Evolutionary conservation across 1,284 basidiomycete species (phyloP).

Genomic region (Pterula multifida): DNA sequence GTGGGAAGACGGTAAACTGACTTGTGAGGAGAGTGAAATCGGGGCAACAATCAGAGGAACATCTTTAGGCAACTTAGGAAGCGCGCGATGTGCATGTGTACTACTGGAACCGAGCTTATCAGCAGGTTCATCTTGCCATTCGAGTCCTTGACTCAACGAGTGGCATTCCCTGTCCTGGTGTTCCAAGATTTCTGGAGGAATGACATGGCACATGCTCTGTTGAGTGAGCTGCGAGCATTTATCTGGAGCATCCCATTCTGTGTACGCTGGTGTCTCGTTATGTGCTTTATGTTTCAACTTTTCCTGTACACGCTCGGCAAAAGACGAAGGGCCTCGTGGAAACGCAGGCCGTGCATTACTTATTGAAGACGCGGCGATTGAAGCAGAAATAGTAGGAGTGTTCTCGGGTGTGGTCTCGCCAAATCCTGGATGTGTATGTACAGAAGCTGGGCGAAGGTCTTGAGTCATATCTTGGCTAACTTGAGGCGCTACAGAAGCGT

Average conservation of each 20-base stretch:
- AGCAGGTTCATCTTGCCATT: neutral
- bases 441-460: neutral
- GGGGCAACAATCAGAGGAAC: neutral
- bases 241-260: neutral
- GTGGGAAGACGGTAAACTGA: neutral
- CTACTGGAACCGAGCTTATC: neutral
- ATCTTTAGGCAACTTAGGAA: neutral
- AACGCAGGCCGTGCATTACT: slow-evolving; percentile 15
- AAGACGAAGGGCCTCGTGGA: slow-evolving; percentile 20
- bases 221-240: too few relatives aligned
- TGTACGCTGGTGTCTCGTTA: neutral
- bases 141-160: neutral
- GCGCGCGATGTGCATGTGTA: neutral
- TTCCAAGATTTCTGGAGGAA: too few relatives aligned
- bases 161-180: neutral
- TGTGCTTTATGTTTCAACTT: slow-evolving; percentile 14
- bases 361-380: slow-evolving; percentile 7
- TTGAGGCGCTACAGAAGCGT: slow-evolving; percentile 13
- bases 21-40: neutral
- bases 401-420: neutral
- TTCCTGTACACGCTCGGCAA: slow-evolving; percentile 26
- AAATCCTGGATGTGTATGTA: neutral
- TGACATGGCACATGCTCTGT: too few relatives aligned
- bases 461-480: slow-evolving; percentile 3
- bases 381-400: slow-evolving; percentile 10